These are phyloP conservation scores for Saturnispora diversa DNA, from an alignment of 805 yeast genomes.

Conservation along the genomic window DNA sequence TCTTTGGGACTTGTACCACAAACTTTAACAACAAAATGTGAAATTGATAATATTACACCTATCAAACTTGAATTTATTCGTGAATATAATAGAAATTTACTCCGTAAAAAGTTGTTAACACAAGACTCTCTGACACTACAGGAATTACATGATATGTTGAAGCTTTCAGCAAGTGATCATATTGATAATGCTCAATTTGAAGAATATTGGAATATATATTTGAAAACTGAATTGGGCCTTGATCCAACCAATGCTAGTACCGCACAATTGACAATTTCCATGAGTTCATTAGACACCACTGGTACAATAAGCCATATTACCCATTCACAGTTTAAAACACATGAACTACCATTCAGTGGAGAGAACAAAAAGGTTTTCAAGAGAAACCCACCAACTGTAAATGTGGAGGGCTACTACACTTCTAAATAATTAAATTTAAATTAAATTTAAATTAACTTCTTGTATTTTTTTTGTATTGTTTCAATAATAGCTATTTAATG, in stretches of 20 bases:
- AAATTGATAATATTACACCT: conserved; percentile 35
- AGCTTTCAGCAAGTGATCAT: conserved; percentile 45
- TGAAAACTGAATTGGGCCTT: conserved; percentile 26
- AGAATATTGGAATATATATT: conserved; percentile 64
- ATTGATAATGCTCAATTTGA: conserved; percentile 59
- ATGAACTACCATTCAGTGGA: conserved; percentile 7
- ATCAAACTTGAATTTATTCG: conserved; percentile 60
- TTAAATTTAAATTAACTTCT: not conserved
- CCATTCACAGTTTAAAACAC: conserved; percentile 13
- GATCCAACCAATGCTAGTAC: conserved; percentile 28
- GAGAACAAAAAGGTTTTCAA: conserved; percentile 8
- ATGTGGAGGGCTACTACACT: not conserved
- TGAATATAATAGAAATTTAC: conserved; percentile 56
- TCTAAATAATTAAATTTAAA: no score
- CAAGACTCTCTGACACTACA: conserved; percentile 57
- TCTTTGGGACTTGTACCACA: conserved; percentile 25
- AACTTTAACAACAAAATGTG: conserved; percentile 1
- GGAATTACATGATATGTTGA: conserved; percentile 54
- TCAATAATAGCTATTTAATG: no score
- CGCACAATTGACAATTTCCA: conserved; percentile 17
- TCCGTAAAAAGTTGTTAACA: conserved; percentile 47
- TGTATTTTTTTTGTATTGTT: not conserved
- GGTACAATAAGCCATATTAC: conserved; percentile 43
- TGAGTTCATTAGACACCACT: conserved; percentile 46
- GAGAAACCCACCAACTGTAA: conserved; percentile 6